Conservation (phyloP, 805 yeast genomes). For the Yamadazyma tumulicola region DNA sequence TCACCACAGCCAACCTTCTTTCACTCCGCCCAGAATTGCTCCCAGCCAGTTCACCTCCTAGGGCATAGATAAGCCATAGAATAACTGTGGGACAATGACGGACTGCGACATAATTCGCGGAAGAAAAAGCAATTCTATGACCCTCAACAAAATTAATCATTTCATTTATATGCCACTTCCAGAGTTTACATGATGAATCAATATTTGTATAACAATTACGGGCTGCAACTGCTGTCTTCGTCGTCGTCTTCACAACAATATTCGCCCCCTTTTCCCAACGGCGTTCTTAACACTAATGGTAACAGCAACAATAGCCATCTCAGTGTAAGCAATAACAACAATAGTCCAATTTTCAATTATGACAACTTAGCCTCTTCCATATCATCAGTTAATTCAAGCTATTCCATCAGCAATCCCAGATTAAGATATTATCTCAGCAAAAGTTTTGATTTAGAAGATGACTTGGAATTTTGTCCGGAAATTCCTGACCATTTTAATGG, state of each 20-base stretch:
- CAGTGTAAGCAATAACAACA: slow-evolving; percentile 12
- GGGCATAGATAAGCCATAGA: too few relatives aligned
- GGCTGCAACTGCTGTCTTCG: slow-evolving; percentile 12
- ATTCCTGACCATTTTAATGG: slow-evolving; percentile 33
- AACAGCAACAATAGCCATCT: too few relatives aligned
- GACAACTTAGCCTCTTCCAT: slow-evolving; percentile 11
- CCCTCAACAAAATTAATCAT: too few relatives aligned
- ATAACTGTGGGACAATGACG: too few relatives aligned
- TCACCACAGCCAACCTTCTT: too few relatives aligned
- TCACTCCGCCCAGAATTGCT: too few relatives aligned
- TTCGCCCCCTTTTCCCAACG: slow-evolving; percentile 15
- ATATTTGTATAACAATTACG: slow-evolving; percentile 32
- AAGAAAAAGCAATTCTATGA: too few relatives aligned
- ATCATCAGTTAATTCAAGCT: slow-evolving; percentile 19
- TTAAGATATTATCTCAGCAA: slow-evolving; percentile 57
- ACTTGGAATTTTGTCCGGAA: slow-evolving; percentile 63
- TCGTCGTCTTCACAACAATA: too few relatives aligned
- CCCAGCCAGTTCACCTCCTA: too few relatives aligned
- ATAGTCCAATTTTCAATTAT: slow-evolving; percentile 29
- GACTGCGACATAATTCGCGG: too few relatives aligned
- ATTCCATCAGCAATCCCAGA: slow-evolving; percentile 45
- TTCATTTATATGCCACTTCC: too few relatives aligned
- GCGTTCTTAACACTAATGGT: too few relatives aligned
- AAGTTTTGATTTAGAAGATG: slow-evolving; percentile 61
- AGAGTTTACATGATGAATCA: slow-evolving; percentile 26